A percentile compares a stretch with the other conserved stretches of the same genome.
Evolutionary conservation across 805 yeast genomes (phyloP).

Genomic region (Candida morakotiae): DNA sequence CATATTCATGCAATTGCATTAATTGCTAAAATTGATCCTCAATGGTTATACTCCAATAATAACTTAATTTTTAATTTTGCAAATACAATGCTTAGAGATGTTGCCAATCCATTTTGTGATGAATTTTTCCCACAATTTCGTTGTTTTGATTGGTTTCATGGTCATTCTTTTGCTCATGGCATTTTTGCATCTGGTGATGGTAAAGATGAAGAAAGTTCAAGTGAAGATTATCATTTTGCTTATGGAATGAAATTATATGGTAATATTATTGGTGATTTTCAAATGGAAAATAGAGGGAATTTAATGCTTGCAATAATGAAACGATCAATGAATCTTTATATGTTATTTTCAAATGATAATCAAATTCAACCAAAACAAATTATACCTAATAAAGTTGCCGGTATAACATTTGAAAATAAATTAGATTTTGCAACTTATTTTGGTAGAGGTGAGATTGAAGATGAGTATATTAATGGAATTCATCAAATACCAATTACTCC

Average conservation of each 20-base stretch:
- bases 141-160: slow-evolving; percentile 71
- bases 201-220: slow-evolving; percentile 68
- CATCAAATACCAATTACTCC: slow-evolving; percentile 76
- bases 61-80: slow-evolving; percentile 45
- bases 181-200: slow-evolving; percentile 70
- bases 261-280: slow-evolving; percentile 45
- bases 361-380: slow-evolving; percentile 52
- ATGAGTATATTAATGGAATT: slow-evolving; percentile 72
- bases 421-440: slow-evolving; percentile 72
- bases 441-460: slow-evolving; percentile 53
- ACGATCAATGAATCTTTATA: slow-evolving; percentile 52
- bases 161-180: slow-evolving; percentile 80
- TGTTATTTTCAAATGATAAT: slow-evolving; percentile 52
- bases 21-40: slow-evolving; percentile 54
- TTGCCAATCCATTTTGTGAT: slow-evolving; percentile 59
- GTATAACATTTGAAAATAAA: slow-evolving; percentile 70
- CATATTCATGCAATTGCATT: slow-evolving; percentile 71
- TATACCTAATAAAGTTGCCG: slow-evolving; percentile 63
- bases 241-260: slow-evolving; percentile 70
- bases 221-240: slow-evolving; percentile 71
- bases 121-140: slow-evolving; percentile 60
- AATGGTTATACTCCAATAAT: slow-evolving; percentile 29
- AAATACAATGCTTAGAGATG: slow-evolving; percentile 59
- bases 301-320: slow-evolving; percentile 59
- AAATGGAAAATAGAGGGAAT: slow-evolving; percentile 52